Conservation (phyloP, 2,329 filamentous ascomycete species). For the Elsinoe fawcettii region DNA sequence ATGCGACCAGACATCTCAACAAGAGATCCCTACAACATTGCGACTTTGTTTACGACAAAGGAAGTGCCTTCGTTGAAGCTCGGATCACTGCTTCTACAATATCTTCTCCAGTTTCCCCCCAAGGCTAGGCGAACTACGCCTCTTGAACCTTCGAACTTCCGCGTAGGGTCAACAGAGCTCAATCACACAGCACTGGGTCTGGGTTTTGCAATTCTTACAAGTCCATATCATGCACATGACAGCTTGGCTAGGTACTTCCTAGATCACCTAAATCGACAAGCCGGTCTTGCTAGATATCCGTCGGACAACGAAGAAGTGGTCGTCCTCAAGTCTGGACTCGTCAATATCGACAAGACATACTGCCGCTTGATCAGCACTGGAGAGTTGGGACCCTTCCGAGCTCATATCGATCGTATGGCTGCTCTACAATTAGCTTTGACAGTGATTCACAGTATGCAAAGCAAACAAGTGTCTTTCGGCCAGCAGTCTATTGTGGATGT, state of each 20-base stretch:
- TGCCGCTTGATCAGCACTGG: neutral
- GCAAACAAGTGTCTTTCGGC: neutral
- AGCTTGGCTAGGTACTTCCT: neutral
- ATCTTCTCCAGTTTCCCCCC: slow-evolving; percentile 40
- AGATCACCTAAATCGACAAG: neutral
- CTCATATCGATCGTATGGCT: slow-evolving; percentile 1
- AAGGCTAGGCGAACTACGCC: neutral
- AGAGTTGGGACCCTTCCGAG: neutral
- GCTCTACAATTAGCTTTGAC: neutral
- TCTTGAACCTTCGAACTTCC: neutral
- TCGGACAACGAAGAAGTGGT: neutral
- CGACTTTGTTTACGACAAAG: neutral
- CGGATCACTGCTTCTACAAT: slow-evolving; percentile 35
- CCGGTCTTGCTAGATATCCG: neutral
- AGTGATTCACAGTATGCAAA: neutral
- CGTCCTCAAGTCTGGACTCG: neutral
- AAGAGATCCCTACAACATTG: slow-evolving; percentile 21
- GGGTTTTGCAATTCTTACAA: neutral
- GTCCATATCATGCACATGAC: neutral
- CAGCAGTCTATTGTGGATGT: neutral
- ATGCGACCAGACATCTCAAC: slow-evolving; percentile 37
- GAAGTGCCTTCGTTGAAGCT: slow-evolving; percentile 19
- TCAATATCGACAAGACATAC: neutral
- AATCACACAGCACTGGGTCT: neutral
- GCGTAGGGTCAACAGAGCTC: neutral